Evolutionary conservation across 2,329 filamentous ascomycete genomes (phyloP).

Genomic region (Arthrobotrys pseudoclavata): DNA sequence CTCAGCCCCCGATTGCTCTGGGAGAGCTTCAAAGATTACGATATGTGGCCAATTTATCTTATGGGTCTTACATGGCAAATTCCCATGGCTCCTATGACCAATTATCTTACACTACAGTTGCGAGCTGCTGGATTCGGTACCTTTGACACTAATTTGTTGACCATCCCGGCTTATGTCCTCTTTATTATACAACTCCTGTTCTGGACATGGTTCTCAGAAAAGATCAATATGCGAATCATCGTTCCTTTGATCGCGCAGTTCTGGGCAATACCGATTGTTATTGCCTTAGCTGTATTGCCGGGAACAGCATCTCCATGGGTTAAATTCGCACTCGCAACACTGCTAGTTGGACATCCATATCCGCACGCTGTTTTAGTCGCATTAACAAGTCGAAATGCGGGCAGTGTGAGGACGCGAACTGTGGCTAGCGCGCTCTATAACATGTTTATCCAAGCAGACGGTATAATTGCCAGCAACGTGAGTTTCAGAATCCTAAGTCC

Average conservation of each 20-base stretch:
- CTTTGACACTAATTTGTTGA: constrained; percentile 75
- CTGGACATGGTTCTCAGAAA: constrained; percentile 70
- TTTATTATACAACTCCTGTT: constrained; percentile 70
- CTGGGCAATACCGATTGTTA: constrained; percentile 74
- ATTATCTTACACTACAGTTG: constrained; percentile 74
- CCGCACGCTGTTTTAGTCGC: constrained; percentile 73
- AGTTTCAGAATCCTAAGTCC: constrained; percentile 47
- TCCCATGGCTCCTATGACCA: constrained; percentile 69
- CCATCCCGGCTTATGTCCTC: constrained; percentile 72
- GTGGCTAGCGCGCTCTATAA: constrained; percentile 77
- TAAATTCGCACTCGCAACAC: constrained; percentile 70
- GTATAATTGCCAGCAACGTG: constrained; percentile 68
- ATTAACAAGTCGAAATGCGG: constrained; percentile 75
- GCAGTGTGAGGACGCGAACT: constrained; percentile 74
- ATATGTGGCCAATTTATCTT: constrained; percentile 73
- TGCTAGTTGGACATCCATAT: constrained; percentile 72
- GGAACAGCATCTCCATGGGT: constrained; percentile 67
- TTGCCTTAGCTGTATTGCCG: constrained; percentile 69
- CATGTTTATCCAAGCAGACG: constrained; percentile 69
- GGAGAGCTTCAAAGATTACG: constrained; percentile 72
- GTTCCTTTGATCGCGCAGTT: constrained; percentile 70
- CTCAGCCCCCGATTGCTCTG: constrained; percentile 70
- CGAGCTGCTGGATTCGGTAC: constrained; percentile 73
- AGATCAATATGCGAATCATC: constrained; percentile 70
- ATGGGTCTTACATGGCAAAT: constrained; percentile 72